phyloP scores from a whole-genome alignment of 768 basidiomycete genomes.

The Calvatia gigantea region DNA sequence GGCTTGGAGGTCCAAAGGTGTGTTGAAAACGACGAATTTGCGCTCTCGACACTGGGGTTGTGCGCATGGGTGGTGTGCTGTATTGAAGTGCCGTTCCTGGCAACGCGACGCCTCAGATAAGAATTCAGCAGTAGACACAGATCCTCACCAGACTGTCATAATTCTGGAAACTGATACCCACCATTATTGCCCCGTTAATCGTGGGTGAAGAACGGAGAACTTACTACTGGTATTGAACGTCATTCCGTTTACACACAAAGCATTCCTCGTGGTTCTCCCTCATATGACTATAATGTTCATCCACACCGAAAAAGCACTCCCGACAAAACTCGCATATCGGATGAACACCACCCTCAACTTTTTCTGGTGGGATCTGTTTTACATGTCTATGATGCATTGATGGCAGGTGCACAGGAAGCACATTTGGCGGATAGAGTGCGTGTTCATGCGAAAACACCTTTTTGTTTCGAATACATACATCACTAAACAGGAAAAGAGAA shows the following conservation, averaged over 20 bases:
- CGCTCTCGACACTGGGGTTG: conserved; percentile 71
- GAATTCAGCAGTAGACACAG: background rate
- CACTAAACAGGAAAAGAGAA: conserved; percentile 38
- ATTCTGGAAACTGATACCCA: conserved; percentile 62
- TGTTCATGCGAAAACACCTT: conserved; percentile 98
- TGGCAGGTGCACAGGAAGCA: conserved; percentile 71
- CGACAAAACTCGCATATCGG: conserved; percentile 86
- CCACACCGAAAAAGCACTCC: conserved; percentile 91
- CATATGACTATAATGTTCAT: conserved; percentile 93
- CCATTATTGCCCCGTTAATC: background rate
- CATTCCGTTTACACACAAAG: conserved; percentile 87
- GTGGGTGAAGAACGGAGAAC: conserved; percentile 26
- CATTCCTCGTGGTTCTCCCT: conserved; percentile 94
- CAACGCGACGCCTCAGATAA: background rate
- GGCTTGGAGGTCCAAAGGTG: conserved; percentile 83
- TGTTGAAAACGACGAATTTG: conserved; percentile 95
- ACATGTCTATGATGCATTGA: conserved; percentile 50
- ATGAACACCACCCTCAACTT: conserved; percentile 68
- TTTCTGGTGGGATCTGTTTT: conserved; percentile 41
- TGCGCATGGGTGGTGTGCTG: conserved; percentile 74
- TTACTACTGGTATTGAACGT: conserved; percentile 81
- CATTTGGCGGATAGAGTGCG: conserved; percentile 65
- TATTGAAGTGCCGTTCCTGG: conserved; percentile 75
- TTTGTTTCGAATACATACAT: conserved; percentile 84
- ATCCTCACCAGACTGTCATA: conserved; percentile 68